Conservation (phyloP, 1,284 basidiomycete species). For the Cryptococcus sp. region DNA sequence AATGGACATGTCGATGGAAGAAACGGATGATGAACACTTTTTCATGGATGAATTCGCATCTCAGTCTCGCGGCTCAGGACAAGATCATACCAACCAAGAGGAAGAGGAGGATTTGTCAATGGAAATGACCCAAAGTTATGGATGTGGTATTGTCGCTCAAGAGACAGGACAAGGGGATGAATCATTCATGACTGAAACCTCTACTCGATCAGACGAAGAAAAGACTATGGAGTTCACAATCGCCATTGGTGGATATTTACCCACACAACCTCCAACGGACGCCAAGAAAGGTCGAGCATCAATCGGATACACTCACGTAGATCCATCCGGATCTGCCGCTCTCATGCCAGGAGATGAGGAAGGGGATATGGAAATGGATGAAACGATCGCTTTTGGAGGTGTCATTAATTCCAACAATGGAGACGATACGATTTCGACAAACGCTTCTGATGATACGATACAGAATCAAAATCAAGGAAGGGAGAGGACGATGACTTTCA, state of each 20-base stretch:
- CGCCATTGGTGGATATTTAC: constrained; percentile 46
- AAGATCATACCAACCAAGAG: constrained; percentile 22
- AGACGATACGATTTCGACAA: constrained; percentile 26
- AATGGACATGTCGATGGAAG: constrained; percentile 21
- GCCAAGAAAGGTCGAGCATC: constrained; percentile 33
- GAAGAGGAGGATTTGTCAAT: constrained; percentile 41
- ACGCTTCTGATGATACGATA: constrained; percentile 23
- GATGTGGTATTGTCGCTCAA: constrained; percentile 29
- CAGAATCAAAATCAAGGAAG: constrained; percentile 17
- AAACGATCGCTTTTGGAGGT: constrained; percentile 43
- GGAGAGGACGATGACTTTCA: constrained; percentile 34
- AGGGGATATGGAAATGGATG: constrained; percentile 31
- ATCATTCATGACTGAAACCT: constrained; percentile 15
- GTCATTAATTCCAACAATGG: constrained; percentile 18
- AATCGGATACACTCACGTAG: constrained; percentile 43
- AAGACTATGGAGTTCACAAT: constrained; percentile 50
- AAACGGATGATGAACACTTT: constrained; percentile 5
- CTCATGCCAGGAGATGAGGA: constrained; percentile 37
- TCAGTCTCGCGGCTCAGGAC: constrained; percentile 10
- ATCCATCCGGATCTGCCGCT: constrained; percentile 32
- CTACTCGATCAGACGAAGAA: constrained; percentile 25
- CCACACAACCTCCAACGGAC: constrained; percentile 33
- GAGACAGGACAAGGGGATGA: constrained; percentile 8
- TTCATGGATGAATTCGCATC: not conserved
- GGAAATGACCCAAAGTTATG: constrained; percentile 42